phyloP scores from a whole-genome alignment of 495 filamentous ascomycete genomes.

The Rusavskia elegans region DNA sequence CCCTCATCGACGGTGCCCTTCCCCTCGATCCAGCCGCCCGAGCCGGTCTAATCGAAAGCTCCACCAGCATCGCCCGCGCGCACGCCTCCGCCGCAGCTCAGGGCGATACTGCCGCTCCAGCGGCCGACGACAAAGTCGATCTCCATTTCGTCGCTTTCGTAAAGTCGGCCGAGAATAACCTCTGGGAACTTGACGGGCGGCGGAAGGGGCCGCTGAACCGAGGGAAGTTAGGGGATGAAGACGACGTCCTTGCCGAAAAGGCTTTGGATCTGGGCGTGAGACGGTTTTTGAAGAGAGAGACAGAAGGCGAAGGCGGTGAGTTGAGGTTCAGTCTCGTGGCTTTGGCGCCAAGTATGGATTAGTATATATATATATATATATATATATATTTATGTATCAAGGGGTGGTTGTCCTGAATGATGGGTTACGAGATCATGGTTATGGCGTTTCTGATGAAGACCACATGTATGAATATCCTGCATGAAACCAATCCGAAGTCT shows the following conservation, averaged over 20 bases:
- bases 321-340: constrained; percentile 54
- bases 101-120: constrained; percentile 53
- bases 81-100: constrained; percentile 51
- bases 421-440: neutral
- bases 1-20: constrained; percentile 15
- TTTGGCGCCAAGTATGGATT: constrained; percentile 38
- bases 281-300: constrained; percentile 47
- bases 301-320: constrained; percentile 25
- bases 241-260: constrained; percentile 53
- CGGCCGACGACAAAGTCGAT: constrained; percentile 43
- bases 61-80: constrained; percentile 46
- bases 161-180: constrained; percentile 40
- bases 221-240: constrained; percentile 41
- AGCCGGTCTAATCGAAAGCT: constrained; percentile 53
- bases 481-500: too few species aligned
- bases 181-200: constrained; percentile 75
- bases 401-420: too few species aligned
- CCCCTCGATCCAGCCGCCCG: constrained; percentile 29
- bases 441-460: neutral
- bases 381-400: constrained; percentile 1
- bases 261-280: constrained; percentile 47
- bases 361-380: too few species aligned
- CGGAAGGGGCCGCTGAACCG: constrained; percentile 58
- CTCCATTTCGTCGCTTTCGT: constrained; percentile 74
- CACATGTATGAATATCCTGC: too few species aligned